Evolutionary conservation across 2,329 filamentous ascomycete species (phyloP), one percentile per base, ranked within the genome.

Genomic region (Fusarium torreyae): DNA sequence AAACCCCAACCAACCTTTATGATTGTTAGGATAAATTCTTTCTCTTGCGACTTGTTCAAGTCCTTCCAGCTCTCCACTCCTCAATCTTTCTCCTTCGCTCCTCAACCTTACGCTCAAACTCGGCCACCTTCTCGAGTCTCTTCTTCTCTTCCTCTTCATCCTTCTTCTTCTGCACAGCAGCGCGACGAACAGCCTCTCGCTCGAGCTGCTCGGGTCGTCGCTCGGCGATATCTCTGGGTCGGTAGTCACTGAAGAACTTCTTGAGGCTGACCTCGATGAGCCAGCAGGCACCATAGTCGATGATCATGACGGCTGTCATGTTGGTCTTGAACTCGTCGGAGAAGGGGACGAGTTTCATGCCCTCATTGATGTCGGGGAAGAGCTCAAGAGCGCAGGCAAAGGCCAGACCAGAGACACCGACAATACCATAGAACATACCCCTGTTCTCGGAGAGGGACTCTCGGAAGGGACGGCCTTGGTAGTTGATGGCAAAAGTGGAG

Each of bases 401-500:
- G 7, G 96, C 95, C 31, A 99, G 92, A 42, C 86, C 94, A 0
- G 94, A 93, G 17, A 98, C 95, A 69, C 92, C 92, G 40, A 99
- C 84, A 57, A 99, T 94, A 63, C 96, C 96, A 86, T 92, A 99
- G 84, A 96, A 99, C 96, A 99, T 99, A 79, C 93, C 94, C 80
- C 90, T 92, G 85, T 99, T 99, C 83, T 98, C 96, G 7, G 92
- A 91, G 71, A 99, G 94, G 22, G 92, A 92, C 82, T 99, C 96
- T 63, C 96, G 93, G 91, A 99, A 99, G 14, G 96, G 96, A 11
- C 96, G 92, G 62, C 96, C 96, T 81, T 99, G 96, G 85, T 99
- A 99, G 85, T 99, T 99, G 85, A 99, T 97, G 65, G 96, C 94
- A 76, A 99, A 99, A 5, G 96, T 99, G 24, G 94, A 98, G 77